Evolutionary conservation across 345 rosid species (phyloP), one percentile per base, ranked within the genome.

Genomic region (Gossypium ekmanianum): DNA sequence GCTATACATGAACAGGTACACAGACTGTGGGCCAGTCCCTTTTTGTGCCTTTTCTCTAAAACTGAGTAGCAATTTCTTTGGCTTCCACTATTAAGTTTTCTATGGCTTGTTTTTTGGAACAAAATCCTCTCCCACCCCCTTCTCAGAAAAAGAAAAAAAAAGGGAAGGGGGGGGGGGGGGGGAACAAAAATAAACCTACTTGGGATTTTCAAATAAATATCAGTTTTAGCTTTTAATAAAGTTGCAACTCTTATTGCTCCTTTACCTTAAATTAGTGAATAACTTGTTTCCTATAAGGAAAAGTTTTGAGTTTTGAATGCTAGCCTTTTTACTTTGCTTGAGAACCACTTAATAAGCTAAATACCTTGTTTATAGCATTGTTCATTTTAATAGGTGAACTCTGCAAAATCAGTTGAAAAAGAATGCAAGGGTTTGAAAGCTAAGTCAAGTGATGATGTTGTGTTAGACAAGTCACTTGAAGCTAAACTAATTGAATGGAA

Each of bases 371-470:
- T 47, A 7, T 48, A 73, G 74, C 73, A 50, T 65, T 75, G 62
- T 75, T 48, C 72, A 48, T 47, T 67, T 58, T 78, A 20, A 74
- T 67, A 93, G 98, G 88, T 85, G 69, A 87, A 90, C 58, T 84
- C 93, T 71, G 91, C 92, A 13, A 95, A 95, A 88, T 77, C 97
- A 45, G 84, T 86, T 56, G 99, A 93, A 82, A 90, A 87, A 75
- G 97, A 95, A 55, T 76, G 78, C 44, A 95, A 90, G 83, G 83
- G 86, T 56, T 79, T 90, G 66, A 91, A 87, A 82, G 83, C 88
- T 59, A 90, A 88, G 83, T 76, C 90, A 50, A 84, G 87, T 67
- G 91, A 91, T 57, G 98, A 93, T 80, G 89, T 57, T 34, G 77
- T 92, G 74, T 24, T 74, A 47, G 88, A 83, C 79, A 95, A 85